A percentile compares a stretch with the other conserved stretches of the same genome.
These are phyloP conservation scores for Pseudogymnoascus sp. DNA, from an alignment of 2,329 filamentous ascomycete species.

Conservation along the genomic window DNA sequence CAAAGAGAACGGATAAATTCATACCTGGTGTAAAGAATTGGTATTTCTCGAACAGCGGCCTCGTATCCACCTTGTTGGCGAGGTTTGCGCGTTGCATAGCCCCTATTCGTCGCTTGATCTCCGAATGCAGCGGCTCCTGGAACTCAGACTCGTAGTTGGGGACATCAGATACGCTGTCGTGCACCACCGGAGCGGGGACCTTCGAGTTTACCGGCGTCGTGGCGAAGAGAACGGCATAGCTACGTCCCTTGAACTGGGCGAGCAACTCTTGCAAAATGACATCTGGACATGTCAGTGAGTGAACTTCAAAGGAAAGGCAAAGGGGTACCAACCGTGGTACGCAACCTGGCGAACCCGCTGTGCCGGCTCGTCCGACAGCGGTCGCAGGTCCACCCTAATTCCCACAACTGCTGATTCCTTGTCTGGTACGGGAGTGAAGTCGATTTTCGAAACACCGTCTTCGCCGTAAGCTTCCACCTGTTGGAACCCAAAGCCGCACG, in stretches of 20 bases:
- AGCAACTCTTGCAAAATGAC: constrained; percentile 40
- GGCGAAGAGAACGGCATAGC: constrained; percentile 71
- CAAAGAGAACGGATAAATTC: neutral
- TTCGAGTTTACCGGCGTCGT: constrained; percentile 39
- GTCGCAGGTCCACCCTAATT: neutral
- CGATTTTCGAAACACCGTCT: neutral
- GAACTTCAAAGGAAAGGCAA: constrained; percentile 11
- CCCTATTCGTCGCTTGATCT: constrained; percentile 61
- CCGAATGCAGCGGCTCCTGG: constrained; percentile 56
- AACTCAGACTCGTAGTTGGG: constrained; percentile 60
- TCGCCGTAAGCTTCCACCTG: neutral
- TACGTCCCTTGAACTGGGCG: constrained; percentile 38
- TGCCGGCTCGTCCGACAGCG: neutral
- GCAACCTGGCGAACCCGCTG: constrained; percentile 3
- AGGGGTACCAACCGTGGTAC: neutral
- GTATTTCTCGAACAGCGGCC: constrained; percentile 80
- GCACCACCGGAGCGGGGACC: constrained; percentile 33
- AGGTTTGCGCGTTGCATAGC: constrained; percentile 32
- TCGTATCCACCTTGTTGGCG: constrained; percentile 36
- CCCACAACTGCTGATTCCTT: neutral
- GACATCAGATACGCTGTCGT: constrained; percentile 29
- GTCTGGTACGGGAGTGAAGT: neutral
- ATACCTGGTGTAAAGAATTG: constrained; percentile 86
- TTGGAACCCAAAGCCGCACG: neutral
- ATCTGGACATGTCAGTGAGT: constrained; percentile 28